Conservation (phyloP, 306 rosid species). For the Spatholobus suberectus region DNA sequence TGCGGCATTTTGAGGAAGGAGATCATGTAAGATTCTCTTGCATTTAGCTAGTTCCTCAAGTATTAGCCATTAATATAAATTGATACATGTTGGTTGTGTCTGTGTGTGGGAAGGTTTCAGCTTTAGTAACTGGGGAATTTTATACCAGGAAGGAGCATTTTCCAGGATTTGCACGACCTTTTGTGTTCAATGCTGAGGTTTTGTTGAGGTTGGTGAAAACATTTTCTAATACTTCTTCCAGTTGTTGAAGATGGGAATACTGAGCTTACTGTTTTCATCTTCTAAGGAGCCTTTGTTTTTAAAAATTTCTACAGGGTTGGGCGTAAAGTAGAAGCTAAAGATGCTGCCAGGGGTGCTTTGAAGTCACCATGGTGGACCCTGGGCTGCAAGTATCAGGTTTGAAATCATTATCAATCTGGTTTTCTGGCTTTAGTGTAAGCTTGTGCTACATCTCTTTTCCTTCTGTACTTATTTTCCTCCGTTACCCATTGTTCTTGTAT, state of each 20-base stretch:
- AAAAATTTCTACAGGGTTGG: constrained; percentile 65
- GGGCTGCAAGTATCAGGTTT: constrained; percentile 82
- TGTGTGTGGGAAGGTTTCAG: constrained; percentile 76
- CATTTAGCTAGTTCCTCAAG: constrained; percentile 25
- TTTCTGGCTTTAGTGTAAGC: constrained; percentile 17
- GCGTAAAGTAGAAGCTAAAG: constrained; percentile 83
- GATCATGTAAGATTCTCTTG: constrained; percentile 66
- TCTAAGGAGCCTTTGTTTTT: constrained; percentile 22
- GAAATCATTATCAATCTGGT: constrained; percentile 11
- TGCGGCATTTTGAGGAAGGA: constrained; percentile 86
- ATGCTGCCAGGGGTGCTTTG: constrained; percentile 93
- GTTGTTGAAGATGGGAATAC: constrained; percentile 32
- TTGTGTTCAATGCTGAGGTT: constrained; percentile 89
- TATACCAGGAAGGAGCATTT: constrained; percentile 92
- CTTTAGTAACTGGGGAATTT: constrained; percentile 90
- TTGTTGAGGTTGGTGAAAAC: constrained; percentile 72
- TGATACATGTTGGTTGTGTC: constrained; percentile 28
- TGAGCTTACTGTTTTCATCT: constrained; percentile 26
- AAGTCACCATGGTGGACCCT: constrained; percentile 98
- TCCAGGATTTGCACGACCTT: constrained; percentile 96
- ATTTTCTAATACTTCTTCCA: constrained; percentile 12
- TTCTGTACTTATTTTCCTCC: background rate
- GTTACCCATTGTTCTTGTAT: background rate
- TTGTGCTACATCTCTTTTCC: background rate
- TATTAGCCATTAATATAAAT: constrained; percentile 10